Evolutionary conservation across 2,329 filamentous ascomycete species (phyloP).

Genomic region (Alternaria arbusti): DNA sequence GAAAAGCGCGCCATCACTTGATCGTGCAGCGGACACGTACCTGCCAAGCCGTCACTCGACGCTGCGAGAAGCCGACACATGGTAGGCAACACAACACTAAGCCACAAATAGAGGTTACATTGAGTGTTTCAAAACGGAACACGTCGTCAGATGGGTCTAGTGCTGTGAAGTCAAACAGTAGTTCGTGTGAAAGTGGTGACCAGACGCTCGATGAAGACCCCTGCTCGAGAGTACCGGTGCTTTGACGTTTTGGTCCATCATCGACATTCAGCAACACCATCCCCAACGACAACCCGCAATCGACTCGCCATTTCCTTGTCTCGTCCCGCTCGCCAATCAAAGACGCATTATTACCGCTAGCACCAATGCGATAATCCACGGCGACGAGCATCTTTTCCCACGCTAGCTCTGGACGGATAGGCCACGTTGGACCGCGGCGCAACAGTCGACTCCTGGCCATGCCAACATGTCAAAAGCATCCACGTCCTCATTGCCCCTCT

Average conservation of each 20-base stretch:
- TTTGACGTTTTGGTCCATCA: conserved; percentile 31
- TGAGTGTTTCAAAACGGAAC: not conserved
- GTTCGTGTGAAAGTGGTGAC: conserved; percentile 8
- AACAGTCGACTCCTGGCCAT: conserved; percentile 50
- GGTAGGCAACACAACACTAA: not conserved
- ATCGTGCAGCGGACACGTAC: conserved; percentile 15
- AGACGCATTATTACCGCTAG: conserved; percentile 8
- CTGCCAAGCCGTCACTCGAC: conserved; percentile 21
- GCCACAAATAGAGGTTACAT: not conserved
- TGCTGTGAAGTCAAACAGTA: not conserved
- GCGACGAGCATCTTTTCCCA: conserved; percentile 1
- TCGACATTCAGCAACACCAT: conserved; percentile 19
- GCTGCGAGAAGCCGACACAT: not conserved
- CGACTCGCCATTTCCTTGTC: conserved; percentile 3
- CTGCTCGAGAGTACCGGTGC: conserved; percentile 23
- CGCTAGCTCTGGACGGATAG: conserved; percentile 22
- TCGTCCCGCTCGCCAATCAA: not conserved
- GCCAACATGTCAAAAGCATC: conserved; percentile 68
- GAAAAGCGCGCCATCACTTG: conserved; percentile 24
- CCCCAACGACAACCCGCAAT: conserved; percentile 15
- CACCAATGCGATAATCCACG: conserved; percentile 33
- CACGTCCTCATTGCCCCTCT: conserved; percentile 64
- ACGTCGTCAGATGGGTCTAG: not conserved
- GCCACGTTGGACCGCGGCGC: conserved; percentile 43
- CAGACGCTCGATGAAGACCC: conserved; percentile 19